Conservation (phyloP, 2,329 filamentous ascomycete genomes). For the Coniosporium tulheliwenetii region DNA sequence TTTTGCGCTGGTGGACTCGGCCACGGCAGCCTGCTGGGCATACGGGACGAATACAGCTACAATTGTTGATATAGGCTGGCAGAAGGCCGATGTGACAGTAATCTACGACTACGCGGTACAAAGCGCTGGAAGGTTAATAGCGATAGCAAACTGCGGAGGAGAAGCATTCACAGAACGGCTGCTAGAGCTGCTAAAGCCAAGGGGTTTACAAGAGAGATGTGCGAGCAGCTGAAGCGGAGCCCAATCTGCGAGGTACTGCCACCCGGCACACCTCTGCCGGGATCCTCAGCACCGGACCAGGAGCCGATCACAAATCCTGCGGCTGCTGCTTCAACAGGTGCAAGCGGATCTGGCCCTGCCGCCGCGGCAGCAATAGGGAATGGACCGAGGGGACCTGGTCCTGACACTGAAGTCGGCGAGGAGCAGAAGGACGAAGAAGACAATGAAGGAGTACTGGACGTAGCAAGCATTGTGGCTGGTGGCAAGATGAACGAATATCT, state of each 20-base stretch:
- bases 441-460: slow-evolving; percentile 63
- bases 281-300: slow-evolving; percentile 22
- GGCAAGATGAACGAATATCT: slow-evolving; percentile 72
- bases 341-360: slow-evolving; percentile 26
- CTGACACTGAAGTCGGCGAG: slow-evolving; percentile 37
- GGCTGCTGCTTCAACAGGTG: slow-evolving; percentile 39
- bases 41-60: slow-evolving; percentile 74
- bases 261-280: slow-evolving; percentile 36
- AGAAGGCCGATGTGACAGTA: slow-evolving; percentile 86
- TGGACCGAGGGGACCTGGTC: slow-evolving; percentile 36
- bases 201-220: slow-evolving; percentile 45
- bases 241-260: slow-evolving; percentile 47
- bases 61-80: slow-evolving; percentile 78
- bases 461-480: slow-evolving; percentile 70
- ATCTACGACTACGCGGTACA: slow-evolving; percentile 70
- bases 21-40: slow-evolving; percentile 62
- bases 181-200: slow-evolving; percentile 44
- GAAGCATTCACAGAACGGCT: slow-evolving; percentile 71
- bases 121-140: slow-evolving; percentile 46
- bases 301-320: slow-evolving; percentile 33
- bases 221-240: slow-evolving; percentile 49
- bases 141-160: slow-evolving; percentile 59
- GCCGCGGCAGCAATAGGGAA: slow-evolving; percentile 25
- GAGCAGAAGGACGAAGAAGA: slow-evolving; percentile 35
- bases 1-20: slow-evolving; percentile 79